A percentile compares a stretch with the other conserved stretches of the same genome.
phyloP scores from a whole-genome alignment of 129 eudicot species.

The Tagetes erecta region DNA sequence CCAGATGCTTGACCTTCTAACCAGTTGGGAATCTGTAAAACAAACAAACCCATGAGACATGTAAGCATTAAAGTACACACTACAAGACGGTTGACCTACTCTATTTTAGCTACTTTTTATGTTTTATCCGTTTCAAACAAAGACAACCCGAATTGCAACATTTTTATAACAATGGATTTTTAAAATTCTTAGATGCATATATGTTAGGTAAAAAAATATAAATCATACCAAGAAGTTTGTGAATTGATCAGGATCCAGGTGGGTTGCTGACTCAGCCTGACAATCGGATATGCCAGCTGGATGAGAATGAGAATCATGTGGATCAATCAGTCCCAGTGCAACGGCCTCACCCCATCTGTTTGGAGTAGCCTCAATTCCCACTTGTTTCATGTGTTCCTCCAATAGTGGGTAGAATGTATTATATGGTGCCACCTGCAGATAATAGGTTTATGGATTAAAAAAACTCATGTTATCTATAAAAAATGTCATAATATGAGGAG shows the following conservation, averaged over 20 bases:
- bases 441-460: background rate
- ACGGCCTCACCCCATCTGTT: conserved; percentile 92
- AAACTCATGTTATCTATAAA: background rate
- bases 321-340: conserved; percentile 90
- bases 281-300: conserved; percentile 95
- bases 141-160: background rate
- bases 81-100: background rate
- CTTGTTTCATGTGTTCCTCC: conserved; percentile 90
- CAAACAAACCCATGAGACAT: background rate
- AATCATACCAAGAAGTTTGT: conserved; percentile 74
- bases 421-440: conserved; percentile 79
- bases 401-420: conserved; percentile 84
- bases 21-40: conserved; percentile 85
- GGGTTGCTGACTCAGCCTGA: conserved; percentile 88
- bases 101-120: background rate
- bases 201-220: conserved; percentile 7
- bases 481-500: background rate
- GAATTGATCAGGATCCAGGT: conserved; percentile 82
- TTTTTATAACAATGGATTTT: background rate
- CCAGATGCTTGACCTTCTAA: conserved; percentile 74
- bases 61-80: conserved; percentile 9
- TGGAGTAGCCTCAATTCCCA: conserved; percentile 71
- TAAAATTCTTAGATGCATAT: conserved; percentile 4
- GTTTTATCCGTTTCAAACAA: background rate
- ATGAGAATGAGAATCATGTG: conserved; percentile 99